Base-by-base conservation (phyloP, 2,329 filamentous ascomycete species). In the Tympanopsis confertula region DNA sequence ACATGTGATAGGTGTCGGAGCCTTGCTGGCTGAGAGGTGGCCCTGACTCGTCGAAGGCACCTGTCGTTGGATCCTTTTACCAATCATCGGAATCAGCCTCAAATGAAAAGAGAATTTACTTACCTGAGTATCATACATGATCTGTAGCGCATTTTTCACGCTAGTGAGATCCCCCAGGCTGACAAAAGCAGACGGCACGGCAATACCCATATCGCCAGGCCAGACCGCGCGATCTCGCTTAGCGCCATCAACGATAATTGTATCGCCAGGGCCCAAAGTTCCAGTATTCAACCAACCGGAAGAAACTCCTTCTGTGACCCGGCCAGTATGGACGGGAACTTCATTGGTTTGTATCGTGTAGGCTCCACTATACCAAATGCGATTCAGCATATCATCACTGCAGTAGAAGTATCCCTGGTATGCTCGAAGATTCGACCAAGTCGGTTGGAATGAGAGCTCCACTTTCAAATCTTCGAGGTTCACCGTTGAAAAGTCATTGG, bases 1-100 rank as follows among this genome's bases (percentile, higher is more conserved):
- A 70, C 48, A 74, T 62, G 36, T 78, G 72, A 44, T 78, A 78
- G 0, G 73, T 77, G 42, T 68, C 69, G 10, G 63, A 67, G 26
- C 58, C 51, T 2, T 51, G 45, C 4, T 50, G 42, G 4, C 44
- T 50, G 39, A 65, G 48, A 13, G 51, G 48, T 22, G 59, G 63
- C 0, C 67, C 66, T 5, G 55, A 52, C 2, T 68, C 68, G 4
- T 65, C 69, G 42, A 70, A 73, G 0, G 70, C n/a, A 20, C 13
- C 20, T 15, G 24, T 5, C n/a, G 10, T 28, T 33, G 14, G 12
- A 29, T 30, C 19, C n/a, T 35, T 32, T 29, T 28, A 36, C 19
- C 35, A 26, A 32, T 13, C 20, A 26, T 33, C 26, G 35, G 40
- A 29, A 22, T 39, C 35, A 15, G 26, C 20, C 19, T n/a, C 14